Evolutionary conservation across 768 basidiomycete species (phyloP), one percentile per base, ranked within the genome.

Genomic region (Tulasnella sp.): DNA sequence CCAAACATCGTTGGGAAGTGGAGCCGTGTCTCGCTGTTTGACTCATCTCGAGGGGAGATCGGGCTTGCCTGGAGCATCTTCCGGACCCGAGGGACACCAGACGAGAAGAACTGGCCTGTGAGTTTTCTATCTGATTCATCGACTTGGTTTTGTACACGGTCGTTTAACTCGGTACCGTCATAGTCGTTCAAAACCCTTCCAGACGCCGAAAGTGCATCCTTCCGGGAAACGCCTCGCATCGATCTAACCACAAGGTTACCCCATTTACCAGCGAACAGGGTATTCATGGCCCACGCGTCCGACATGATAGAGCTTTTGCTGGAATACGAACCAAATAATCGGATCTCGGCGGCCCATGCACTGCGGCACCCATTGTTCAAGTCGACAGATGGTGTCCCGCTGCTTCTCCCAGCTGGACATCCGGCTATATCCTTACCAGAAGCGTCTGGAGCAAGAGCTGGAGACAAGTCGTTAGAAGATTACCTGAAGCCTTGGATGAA

Each of bases 11-110:
- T 84, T 1, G 84, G 85, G 2, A 84, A 83, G 16, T 90, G 90
- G 89, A 81, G 79, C 8, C 85, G 91, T 46, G 87, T 90, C 60
- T 87, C 92, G 2, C 88, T 98, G 1, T 98, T 97, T 83, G 90
- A 96, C 79, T 91, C 89, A 2, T 87, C 87, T 4, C 88, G 91
- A 37, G 95, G 96, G 5, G 94, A 96, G 81, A 91, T 98, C 74
- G 94, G 94, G 0, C 89, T 97, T 8, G 92, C 92, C 0, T 96
- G 93, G 91, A 97, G 95, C 85, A 95, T 98, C 77, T 98, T 97
- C 88, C 90, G 91, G 83, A 86, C 92, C 0, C 87, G 91, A 3
- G 96, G 97, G 0, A 95, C 95, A 1, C 96, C 97, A 0, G 91
- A 88, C 1, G 83, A 86, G 1, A 86, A 89, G 5, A 91, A 85